Conservation (phyloP, 306 rosid species). For the Corylus americana region DNA sequence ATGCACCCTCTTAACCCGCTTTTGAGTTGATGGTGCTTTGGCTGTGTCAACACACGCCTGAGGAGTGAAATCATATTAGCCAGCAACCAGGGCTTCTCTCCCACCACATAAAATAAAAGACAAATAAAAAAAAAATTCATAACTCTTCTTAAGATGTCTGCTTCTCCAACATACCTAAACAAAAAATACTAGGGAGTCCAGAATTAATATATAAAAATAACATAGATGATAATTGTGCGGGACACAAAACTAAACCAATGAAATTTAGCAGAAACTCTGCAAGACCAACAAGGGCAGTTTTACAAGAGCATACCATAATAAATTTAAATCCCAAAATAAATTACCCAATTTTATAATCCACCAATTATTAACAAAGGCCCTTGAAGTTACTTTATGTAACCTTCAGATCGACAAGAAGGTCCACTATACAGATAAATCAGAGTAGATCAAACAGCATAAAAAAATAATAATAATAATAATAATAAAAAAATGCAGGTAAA, state of each 20-base stretch:
- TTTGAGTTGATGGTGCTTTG: slow-evolving; percentile 63
- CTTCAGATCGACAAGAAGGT: background rate
- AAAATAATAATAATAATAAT: background rate
- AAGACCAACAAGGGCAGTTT: slow-evolving; percentile 15
- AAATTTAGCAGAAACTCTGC: slow-evolving; percentile 12
- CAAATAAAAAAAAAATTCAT: slow-evolving; percentile 1
- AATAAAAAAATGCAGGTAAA: background rate
- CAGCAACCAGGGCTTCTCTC: slow-evolving; percentile 23
- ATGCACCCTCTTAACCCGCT: slow-evolving; percentile 77
- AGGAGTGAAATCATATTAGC: slow-evolving; percentile 37
- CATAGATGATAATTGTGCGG: slow-evolving; percentile 9
- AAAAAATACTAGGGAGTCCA: slow-evolving; percentile 6
- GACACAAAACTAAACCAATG: slow-evolving; percentile 4
- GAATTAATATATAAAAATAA: background rate
- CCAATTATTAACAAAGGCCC: background rate
- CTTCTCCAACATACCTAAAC: slow-evolving; percentile 20
- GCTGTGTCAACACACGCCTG: slow-evolving; percentile 72
- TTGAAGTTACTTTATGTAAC: slow-evolving; percentile 1
- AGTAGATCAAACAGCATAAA: slow-evolving; percentile 13
- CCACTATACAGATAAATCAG: background rate
- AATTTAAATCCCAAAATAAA: background rate
- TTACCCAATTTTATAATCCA: background rate
- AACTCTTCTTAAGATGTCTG: background rate
- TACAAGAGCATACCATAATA: background rate
- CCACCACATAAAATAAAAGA: background rate